phyloP scores from a whole-genome alignment of 2,329 filamentous ascomycete genomes.

The Aspergillus ochraceus region DNA sequence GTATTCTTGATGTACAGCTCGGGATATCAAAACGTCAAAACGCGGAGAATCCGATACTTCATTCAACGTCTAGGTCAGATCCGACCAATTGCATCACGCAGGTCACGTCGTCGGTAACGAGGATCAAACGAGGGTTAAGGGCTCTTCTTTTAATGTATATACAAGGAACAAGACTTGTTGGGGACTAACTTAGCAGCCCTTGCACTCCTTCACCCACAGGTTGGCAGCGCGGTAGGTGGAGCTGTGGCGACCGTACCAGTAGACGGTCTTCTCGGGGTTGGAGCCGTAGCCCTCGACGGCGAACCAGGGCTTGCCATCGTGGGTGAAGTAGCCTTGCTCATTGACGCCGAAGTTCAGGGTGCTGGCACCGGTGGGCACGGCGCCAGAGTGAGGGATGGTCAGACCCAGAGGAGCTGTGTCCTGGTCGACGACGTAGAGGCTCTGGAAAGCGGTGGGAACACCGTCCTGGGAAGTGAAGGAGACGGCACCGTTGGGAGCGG shows the following conservation, averaged over 20 bases:
- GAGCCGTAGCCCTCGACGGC: constrained; percentile 26
- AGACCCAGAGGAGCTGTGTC: constrained; percentile 20
- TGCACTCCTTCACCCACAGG: constrained; percentile 15
- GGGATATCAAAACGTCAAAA: not conserved
- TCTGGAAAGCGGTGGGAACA: constrained; percentile 29
- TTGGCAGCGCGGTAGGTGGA: constrained; percentile 17
- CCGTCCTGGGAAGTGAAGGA: constrained; percentile 23
- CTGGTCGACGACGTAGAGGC: constrained; percentile 27
- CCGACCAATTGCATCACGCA: not conserved
- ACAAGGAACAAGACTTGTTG: not conserved
- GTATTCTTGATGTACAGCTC: not conserved
- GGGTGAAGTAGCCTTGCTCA: constrained; percentile 27
- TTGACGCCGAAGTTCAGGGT: constrained; percentile 25
- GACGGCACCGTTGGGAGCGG: constrained; percentile 20
- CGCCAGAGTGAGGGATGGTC: constrained; percentile 30
- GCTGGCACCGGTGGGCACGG: constrained; percentile 24
- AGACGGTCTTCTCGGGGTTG: constrained; percentile 22
- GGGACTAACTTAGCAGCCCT: constrained; percentile 15
- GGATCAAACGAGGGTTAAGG: not conserved
- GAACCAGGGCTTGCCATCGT: constrained; percentile 27
- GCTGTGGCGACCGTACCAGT: constrained; percentile 28
- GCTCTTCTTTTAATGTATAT: not conserved
- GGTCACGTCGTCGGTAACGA: not conserved
- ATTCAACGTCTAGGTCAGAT: not conserved
- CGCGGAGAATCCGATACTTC: not conserved